phyloP scores from a whole-genome alignment of 768 basidiomycete genomes.

The Mycena maculata region DNA sequence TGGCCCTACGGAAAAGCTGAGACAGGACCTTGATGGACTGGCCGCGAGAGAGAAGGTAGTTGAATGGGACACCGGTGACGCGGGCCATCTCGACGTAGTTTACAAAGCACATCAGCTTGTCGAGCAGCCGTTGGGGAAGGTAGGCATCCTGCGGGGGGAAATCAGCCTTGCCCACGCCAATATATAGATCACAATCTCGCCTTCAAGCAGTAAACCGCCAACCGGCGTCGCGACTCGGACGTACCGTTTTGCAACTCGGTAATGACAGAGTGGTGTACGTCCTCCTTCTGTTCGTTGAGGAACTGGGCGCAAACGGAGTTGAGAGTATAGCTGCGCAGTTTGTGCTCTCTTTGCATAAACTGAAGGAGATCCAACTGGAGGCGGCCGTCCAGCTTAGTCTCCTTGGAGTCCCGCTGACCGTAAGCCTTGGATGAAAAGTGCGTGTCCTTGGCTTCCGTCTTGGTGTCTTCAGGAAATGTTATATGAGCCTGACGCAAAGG shows the following conservation, averaged over 20 bases:
- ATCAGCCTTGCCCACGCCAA: neutral
- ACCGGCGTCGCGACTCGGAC: conserved; percentile 88
- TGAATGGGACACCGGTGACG: conserved; percentile 99
- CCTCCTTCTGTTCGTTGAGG: conserved; percentile 98
- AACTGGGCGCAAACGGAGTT: conserved; percentile 99
- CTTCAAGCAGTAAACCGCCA: conserved; percentile 99
- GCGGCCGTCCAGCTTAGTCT: conserved; percentile 89
- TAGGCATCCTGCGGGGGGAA: conserved; percentile 84
- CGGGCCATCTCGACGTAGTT: conserved; percentile 99
- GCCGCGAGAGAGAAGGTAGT: conserved; percentile 91
- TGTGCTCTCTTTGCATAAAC: conserved; percentile 99
- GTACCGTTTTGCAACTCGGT: conserved; percentile 98
- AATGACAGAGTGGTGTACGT: conserved; percentile 98
- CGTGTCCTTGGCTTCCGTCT: conserved; percentile 87
- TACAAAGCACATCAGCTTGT: conserved; percentile 99
- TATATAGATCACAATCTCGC: conserved; percentile 55
- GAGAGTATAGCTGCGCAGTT: conserved; percentile 95
- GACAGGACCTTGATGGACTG: conserved; percentile 99
- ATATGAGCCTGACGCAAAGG: neutral
- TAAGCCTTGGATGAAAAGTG: conserved; percentile 99
- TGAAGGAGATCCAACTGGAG: conserved; percentile 96
- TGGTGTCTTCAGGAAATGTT: conserved; percentile 61
- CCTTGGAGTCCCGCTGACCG: conserved; percentile 96
- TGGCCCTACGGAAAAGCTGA: conserved; percentile 93
- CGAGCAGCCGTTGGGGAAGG: conserved; percentile 93